Evolutionary conservation across 2,329 filamentous ascomycete species (phyloP), one percentile per base, ranked within the genome.

Genomic region (Colletotrichum cuscutae): DNA sequence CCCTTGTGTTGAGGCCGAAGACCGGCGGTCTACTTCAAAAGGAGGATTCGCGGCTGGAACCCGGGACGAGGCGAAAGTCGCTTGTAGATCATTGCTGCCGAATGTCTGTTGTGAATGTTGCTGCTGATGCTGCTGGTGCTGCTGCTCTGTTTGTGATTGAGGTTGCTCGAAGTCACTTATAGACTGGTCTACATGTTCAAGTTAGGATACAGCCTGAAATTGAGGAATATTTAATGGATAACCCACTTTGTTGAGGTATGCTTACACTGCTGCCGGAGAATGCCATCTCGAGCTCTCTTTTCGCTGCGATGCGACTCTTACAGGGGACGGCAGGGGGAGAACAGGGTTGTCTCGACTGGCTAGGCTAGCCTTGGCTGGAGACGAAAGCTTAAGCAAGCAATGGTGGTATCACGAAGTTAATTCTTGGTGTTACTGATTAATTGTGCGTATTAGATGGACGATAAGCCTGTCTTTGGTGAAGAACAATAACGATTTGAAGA

Each of bases 181-280:
- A 15, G 28, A 9, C 35, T 52, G 46, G 8, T 13, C 22, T 49
- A 22, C 24, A 60, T 72, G 49, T 19, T 8, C 28, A 49, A 28
- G 9, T 32, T 46, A 56, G 32, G 12, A 26, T 30, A 9, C 26
- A 19, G 60, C 61, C 35, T 35, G 56, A n/a, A 19, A 42, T 1
- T 19, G 7, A 42, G 13, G 52, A n/a, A 13, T 26, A 5, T 7
- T 42, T 11, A 7, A 30, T 22, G 26, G 32, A 30, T 26, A 70
- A 57, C 66, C 60, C 71, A 70, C 71, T 32, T 65, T 72, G 71
- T 56, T 70, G 66, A 56, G 60, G 46, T 24, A 19, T 26, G 56
- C 56, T 61, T 22, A 60, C 60, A 57, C 63, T 32, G 12, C 66
- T 37, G 35, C n/a, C 24, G 15, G 46, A 24, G 1, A 35, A 61